Evolutionary conservation across 2,329 filamentous ascomycete genomes (phyloP), one percentile per base, ranked within the genome.

Genomic region (Pseudohalonectria lignicola): DNA sequence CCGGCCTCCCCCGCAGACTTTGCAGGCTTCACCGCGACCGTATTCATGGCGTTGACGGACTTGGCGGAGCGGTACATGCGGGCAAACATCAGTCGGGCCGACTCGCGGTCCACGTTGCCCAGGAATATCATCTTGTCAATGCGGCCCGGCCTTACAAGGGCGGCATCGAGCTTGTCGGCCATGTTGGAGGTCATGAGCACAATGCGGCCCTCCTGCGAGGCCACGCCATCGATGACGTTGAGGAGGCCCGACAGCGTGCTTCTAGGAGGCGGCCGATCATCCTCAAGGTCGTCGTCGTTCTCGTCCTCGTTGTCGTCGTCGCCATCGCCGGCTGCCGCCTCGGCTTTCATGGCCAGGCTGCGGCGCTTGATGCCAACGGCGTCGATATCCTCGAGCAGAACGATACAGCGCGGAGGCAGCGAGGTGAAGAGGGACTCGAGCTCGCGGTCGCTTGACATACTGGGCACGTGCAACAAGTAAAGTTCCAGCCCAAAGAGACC

Each of bases 171-270:
- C 37, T 72, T 68, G 36, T 83, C 76, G 0, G 71, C 69, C 36
- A 71, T 67, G 48, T 85, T 86, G 20, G 79, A 81, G 0, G 79
- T 86, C 79, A 86, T 85, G 52, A 86, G 72, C 15, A 86, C 66
- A 19, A 85, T 76, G 13, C 78, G 69, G 2, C 80, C 81, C 58
- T 86, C 80, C 37, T 75, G 72, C 0, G 75, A 76, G 0, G 77
- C 78, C 0, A 83, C 77, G 3, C 81, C 81, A 45, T 86, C 80
- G 9, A 86, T 69, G 8, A 78, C 74, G 43, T 85, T 86, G 19
- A 86, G 61, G 0, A 86, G 59, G 0, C 76, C 79, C 0, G 79
- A 81, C 1, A 86, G 62, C 1, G 76, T 79, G 25, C 23, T 16
- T 4, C 34, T 23, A 7, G 23, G 23, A 7, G 23, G 23, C 23